Conservation (phyloP, 352 stramenopile species). For the Phytophthora multivora region DNA sequence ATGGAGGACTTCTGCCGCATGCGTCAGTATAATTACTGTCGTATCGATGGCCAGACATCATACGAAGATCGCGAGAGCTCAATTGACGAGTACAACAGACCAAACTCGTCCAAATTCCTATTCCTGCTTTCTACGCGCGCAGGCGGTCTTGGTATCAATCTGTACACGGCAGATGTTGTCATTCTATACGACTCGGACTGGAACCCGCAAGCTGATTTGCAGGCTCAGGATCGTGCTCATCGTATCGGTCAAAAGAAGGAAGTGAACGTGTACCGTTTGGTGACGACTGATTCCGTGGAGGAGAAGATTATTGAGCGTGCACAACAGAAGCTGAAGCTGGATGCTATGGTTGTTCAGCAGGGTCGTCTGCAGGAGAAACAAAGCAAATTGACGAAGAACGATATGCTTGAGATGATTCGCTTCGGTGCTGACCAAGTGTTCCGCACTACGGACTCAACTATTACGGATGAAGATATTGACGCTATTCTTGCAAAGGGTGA, state of each 20-base stretch:
- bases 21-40: slow-evolving; percentile 89
- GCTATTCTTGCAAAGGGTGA: slow-evolving; percentile 94
- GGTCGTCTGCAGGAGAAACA: slow-evolving; percentile 87
- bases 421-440: slow-evolving; percentile 99
- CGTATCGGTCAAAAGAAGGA: slow-evolving; percentile 99
- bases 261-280: slow-evolving; percentile 95
- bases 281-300: slow-evolving; percentile 97
- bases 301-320: slow-evolving; percentile 99
- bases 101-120: slow-evolving; percentile 96
- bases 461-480: slow-evolving; percentile 99
- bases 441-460: slow-evolving; percentile 94
- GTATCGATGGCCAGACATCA: slow-evolving; percentile 89
- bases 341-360: slow-evolving; percentile 89
- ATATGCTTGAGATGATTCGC: slow-evolving; percentile 97
- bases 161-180: slow-evolving; percentile 98
- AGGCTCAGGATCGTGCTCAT: slow-evolving; percentile 96
- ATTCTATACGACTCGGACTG: slow-evolving; percentile 99
- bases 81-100: slow-evolving; percentile 96
- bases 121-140: slow-evolving; percentile 98
- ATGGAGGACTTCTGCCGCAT: slow-evolving; percentile 97
- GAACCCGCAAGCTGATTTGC: slow-evolving; percentile 98
- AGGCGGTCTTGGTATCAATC: slow-evolving; percentile 98
- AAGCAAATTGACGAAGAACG: slow-evolving; percentile 94
- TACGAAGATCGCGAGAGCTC: slow-evolving; percentile 86
- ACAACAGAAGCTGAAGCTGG: slow-evolving; percentile 96